phyloP scores from a whole-genome alignment of 1,139 yeast genomes.

The Candida anutae region DNA sequence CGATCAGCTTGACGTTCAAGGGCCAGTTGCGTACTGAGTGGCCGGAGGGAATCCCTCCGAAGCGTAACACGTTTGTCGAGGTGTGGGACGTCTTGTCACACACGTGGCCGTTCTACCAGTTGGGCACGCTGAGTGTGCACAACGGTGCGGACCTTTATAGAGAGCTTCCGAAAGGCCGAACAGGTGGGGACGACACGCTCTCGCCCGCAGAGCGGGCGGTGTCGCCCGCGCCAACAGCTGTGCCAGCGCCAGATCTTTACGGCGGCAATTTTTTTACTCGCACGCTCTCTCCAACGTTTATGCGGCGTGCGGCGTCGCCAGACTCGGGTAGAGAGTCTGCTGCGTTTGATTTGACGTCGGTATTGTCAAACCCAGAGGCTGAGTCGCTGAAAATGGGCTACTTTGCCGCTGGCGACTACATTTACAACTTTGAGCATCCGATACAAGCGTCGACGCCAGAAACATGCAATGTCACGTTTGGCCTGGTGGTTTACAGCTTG shows the following conservation, averaged over 20 bases:
- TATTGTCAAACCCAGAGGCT: slow-evolving; percentile 12
- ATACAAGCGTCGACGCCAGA: slow-evolving; percentile 81
- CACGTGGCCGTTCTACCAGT: slow-evolving; percentile 84
- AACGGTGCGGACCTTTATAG: slow-evolving; percentile 52
- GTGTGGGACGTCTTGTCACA: slow-evolving; percentile 62
- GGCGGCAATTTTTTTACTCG: slow-evolving; percentile 20
- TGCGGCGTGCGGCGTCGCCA: slow-evolving; percentile 38
- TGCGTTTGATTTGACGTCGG: slow-evolving; percentile 13
- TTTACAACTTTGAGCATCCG: slow-evolving; percentile 87
- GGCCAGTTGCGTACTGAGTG: slow-evolving; percentile 85
- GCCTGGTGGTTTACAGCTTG: slow-evolving; percentile 61
- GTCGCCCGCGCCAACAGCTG: slow-evolving; percentile 10
- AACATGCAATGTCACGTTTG: slow-evolving; percentile 70
- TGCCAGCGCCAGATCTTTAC: slow-evolving; percentile 1
- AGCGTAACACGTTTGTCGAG: slow-evolving; percentile 59
- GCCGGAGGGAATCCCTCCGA: slow-evolving; percentile 99
- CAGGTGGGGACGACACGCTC: slow-evolving; percentile 24
- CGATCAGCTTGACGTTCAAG: slow-evolving; percentile 56
- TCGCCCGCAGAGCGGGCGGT: slow-evolving; percentile 19
- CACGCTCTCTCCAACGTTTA: slow-evolving; percentile 22
- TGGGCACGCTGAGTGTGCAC: slow-evolving; percentile 27
- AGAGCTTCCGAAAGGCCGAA: slow-evolving; percentile 19
- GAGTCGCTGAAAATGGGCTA: slow-evolving; percentile 19
- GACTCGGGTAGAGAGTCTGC: slow-evolving; percentile 10
- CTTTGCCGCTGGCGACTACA: slow-evolving; percentile 75